phyloP scores from a whole-genome alignment of 2,329 filamentous ascomycete species.

The Cladosporium phlei region DNA sequence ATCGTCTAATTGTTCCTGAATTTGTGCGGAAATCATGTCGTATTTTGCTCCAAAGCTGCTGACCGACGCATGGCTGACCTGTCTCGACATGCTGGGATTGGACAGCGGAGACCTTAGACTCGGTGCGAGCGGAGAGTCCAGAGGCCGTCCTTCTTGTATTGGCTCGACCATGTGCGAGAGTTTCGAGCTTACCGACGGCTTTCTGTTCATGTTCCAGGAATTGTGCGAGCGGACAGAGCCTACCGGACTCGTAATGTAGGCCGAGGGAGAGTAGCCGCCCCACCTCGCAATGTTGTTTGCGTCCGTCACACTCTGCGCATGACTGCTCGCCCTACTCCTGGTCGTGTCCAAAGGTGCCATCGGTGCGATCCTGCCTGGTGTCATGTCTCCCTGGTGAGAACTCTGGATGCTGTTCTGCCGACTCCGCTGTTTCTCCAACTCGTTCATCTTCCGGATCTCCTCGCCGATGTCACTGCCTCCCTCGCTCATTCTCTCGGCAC shows the following conservation, averaged over 20 bases:
- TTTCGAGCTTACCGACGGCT: slow-evolving; percentile 37
- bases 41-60: slow-evolving; percentile 27
- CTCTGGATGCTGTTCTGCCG: slow-evolving; percentile 25
- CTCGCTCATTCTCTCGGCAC: slow-evolving; percentile 64
- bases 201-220: slow-evolving; percentile 35
- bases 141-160: slow-evolving; percentile 31
- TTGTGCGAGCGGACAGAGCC: slow-evolving; percentile 53
- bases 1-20: slow-evolving; percentile 25
- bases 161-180: slow-evolving; percentile 41
- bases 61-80: slow-evolving; percentile 19
- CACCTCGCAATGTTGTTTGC: slow-evolving; percentile 64
- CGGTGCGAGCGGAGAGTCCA: slow-evolving; percentile 32
- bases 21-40: slow-evolving; percentile 29
- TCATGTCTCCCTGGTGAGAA: slow-evolving; percentile 19
- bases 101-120: slow-evolving; percentile 20
- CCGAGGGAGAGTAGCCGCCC: slow-evolving; percentile 66
- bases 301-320: slow-evolving; percentile 56
- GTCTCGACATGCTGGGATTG: slow-evolving; percentile 18
- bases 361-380: background rate
- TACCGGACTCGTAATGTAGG: slow-evolving; percentile 63
- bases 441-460: slow-evolving; percentile 68
- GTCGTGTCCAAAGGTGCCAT: slow-evolving; percentile 47
- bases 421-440: slow-evolving; percentile 35
- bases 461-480: slow-evolving; percentile 69
- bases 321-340: slow-evolving; percentile 64